These are phyloP conservation scores for Kalanchoe fedtschenkoi DNA, from an alignment of 164 flowering plant species.

Conservation along the genomic window DNA sequence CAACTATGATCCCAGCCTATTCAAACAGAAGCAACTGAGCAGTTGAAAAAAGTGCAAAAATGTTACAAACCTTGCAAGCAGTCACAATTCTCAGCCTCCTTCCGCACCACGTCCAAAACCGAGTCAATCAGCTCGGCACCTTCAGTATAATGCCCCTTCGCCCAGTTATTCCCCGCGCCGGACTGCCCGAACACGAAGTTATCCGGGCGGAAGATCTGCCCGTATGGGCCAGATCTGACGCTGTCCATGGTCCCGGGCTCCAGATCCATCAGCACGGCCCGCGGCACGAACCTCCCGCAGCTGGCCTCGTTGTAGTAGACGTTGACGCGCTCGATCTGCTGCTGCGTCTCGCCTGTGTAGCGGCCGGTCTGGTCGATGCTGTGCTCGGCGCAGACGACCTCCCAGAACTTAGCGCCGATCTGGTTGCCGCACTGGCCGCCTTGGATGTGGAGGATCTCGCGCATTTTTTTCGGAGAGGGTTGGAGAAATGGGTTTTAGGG, in stretches of 20 bases:
- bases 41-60: background rate
- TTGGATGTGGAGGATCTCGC: constrained; percentile 36
- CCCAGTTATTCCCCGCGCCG: constrained; percentile 28
- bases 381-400: constrained; percentile 26
- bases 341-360: constrained; percentile 23
- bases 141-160: constrained; percentile 22
- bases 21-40: background rate
- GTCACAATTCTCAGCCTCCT: constrained; percentile 25
- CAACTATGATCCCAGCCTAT: no score
- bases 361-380: constrained; percentile 32
- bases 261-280: constrained; percentile 34
- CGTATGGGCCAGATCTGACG: constrained; percentile 27
- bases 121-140: constrained; percentile 24
- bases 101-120: constrained; percentile 24
- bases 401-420: constrained; percentile 28
- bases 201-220: constrained; percentile 26
- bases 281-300: constrained; percentile 29
- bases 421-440: constrained; percentile 35
- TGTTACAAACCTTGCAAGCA: constrained; percentile 16
- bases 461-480: constrained; percentile 14
- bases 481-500: background rate
- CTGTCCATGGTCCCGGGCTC: constrained; percentile 36
- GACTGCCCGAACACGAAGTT: constrained; percentile 31
- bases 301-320: constrained; percentile 39
- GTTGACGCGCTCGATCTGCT: constrained; percentile 29